Base-by-base conservation (phyloP, 257 asterid genomes). In the Mentha longifolia region DNA sequence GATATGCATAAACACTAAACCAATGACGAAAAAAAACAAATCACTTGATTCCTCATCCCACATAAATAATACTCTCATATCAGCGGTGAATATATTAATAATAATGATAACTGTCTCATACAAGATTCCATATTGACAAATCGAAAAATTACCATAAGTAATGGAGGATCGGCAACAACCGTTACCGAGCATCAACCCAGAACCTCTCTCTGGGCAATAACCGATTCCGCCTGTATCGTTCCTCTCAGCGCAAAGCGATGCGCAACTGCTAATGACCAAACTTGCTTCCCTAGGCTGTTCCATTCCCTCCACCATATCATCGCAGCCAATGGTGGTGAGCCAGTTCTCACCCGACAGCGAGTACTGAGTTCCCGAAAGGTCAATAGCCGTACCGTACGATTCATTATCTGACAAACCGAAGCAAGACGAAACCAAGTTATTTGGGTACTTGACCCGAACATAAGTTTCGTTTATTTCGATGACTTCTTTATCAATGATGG, bases 281-380 rank as follows among this genome's bases (percentile, higher is more conserved):
- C 31, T 52, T 52, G 31, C 33, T 5, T 20, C 2, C 35, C 35
- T 5, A 6, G 6, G 15, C 9, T 9, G 15, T 20, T 52, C n/a
- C 4, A 25, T 17, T 20, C n/a, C 35, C 5, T 4, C 60, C 61
- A 55, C 61, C 33, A 55, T 20, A 55, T 55, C 61, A 22, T 55
- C 61, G 35, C 61, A 55, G 2, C 61, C 61, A n/a, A 55, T 20
- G 61, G 61, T n/a, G 25, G 61, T 55, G 16, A 55, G 28, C 61
- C 33, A 55, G 37, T 55, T 55, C 35, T 55, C 61, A 0, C 14
- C 3, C 1, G 61, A 55, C 12, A 55, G 61, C 16, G 52, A 12
- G 52, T 46, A 46, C 3, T 5, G 37, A 39, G 52, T 62, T 62
- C 43, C 52, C 68, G 17, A 19, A 11, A 12, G 54, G 68, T 41